phyloP scores from a whole-genome alignment of 2,329 filamentous ascomycete genomes.

The Pseudogymnoascus sp. region DNA sequence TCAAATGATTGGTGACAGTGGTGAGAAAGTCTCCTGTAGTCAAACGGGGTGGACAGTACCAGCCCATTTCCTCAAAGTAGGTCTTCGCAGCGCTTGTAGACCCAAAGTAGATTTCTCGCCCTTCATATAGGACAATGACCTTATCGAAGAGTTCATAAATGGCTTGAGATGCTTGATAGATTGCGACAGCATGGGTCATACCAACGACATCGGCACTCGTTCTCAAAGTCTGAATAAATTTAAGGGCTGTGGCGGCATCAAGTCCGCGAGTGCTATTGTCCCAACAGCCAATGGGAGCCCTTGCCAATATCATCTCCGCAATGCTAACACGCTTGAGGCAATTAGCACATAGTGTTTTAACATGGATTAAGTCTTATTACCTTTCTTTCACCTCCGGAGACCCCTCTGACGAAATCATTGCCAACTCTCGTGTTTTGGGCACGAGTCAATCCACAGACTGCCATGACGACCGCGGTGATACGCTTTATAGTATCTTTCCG shows the following conservation, averaged over 20 bases:
- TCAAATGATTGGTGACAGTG: conserved; percentile 58
- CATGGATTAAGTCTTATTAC: too few species aligned
- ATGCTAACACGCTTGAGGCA: conserved; percentile 46
- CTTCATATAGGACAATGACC: conserved; percentile 59
- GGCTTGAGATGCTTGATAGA: conserved; percentile 64
- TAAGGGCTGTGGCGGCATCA: conserved; percentile 55
- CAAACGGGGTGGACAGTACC: conserved; percentile 52
- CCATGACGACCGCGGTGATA: neutral
- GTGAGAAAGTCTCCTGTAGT: conserved; percentile 62
- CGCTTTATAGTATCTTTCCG: neutral
- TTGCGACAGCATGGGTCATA: conserved; percentile 52
- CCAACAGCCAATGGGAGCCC: conserved; percentile 50
- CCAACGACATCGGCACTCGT: conserved; percentile 57
- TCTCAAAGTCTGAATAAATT: conserved; percentile 52
- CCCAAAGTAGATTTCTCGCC: conserved; percentile 60
- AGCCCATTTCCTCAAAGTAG: conserved; percentile 60
- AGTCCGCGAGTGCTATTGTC: conserved; percentile 61
- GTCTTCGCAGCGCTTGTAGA: conserved; percentile 49
- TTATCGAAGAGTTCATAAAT: conserved; percentile 67
- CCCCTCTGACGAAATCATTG: conserved; percentile 53
- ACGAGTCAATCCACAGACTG: conserved; percentile 29
- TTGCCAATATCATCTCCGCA: conserved; percentile 37
- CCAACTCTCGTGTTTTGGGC: conserved; percentile 49
- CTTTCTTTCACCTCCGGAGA: conserved; percentile 52
- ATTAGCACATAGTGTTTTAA: too few species aligned